Conservation (phyloP, 78 protist genomes). For the Dictyostelium intermedium region DNA sequence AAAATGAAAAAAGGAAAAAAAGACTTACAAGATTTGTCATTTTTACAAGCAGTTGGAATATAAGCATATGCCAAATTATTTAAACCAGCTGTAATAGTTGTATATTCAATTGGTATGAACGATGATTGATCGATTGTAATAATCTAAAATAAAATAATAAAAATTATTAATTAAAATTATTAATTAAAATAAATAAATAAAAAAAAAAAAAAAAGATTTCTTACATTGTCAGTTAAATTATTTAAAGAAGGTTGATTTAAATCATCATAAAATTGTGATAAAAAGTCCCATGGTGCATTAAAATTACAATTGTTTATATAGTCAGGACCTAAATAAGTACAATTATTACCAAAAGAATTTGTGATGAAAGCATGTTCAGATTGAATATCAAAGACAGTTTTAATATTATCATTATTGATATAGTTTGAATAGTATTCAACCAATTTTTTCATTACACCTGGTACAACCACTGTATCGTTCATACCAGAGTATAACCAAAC, state of each 20-base stretch:
- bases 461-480: slow-evolving; percentile 77
- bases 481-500: slow-evolving; percentile 81
- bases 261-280: slow-evolving; percentile 11
- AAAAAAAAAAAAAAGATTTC: neutral
- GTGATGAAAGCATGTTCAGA: slow-evolving; percentile 79
- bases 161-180: neutral
- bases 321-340: slow-evolving; percentile 78
- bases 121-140: slow-evolving; percentile 40
- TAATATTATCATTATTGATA: neutral
- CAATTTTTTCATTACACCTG: slow-evolving; percentile 63
- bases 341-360: slow-evolving; percentile 57
- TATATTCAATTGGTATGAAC: slow-evolving; percentile 43
- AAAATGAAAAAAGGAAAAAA: neutral
- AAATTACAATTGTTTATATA: slow-evolving; percentile 85
- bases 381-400: slow-evolving; percentile 27
- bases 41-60: slow-evolving; percentile 72
- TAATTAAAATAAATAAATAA: neutral
- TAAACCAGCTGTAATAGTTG: slow-evolving; percentile 53
- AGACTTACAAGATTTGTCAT: neutral
- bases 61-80: slow-evolving; percentile 77
- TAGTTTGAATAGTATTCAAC: slow-evolving; percentile 49
- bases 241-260: slow-evolving; percentile 11
- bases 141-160: neutral
- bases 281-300: slow-evolving; percentile 64
- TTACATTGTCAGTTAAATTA: slow-evolving; percentile 27